Percentiles rank a stretch among this genome's conserved stretches.
Conservation (phyloP, 2,329 filamentous ascomycete genomes). For the Pezicula neosporulosa region DNA sequence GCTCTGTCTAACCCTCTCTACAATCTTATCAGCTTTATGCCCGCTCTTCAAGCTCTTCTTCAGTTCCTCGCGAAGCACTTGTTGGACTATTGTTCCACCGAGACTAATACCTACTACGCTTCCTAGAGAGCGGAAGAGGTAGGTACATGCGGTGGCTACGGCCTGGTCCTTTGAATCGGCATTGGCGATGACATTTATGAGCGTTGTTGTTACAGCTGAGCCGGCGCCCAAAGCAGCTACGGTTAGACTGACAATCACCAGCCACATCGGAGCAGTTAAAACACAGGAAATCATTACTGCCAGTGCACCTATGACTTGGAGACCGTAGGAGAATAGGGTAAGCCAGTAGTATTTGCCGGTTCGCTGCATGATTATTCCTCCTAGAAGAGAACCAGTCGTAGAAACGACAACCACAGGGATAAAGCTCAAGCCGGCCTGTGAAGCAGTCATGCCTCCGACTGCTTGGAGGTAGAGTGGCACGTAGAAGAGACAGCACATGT, state of each 20-base stretch:
- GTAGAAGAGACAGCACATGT: conserved; percentile 52
- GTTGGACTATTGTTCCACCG: conserved; percentile 66
- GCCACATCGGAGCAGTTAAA: conserved; percentile 41
- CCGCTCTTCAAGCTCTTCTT: conserved; percentile 49
- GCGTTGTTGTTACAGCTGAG: conserved; percentile 65
- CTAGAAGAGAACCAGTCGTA: conserved; percentile 61
- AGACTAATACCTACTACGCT: conserved; percentile 65
- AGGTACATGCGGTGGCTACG: conserved; percentile 74
- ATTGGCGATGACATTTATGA: conserved; percentile 71
- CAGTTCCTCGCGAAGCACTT: conserved; percentile 57
- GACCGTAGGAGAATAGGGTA: conserved; percentile 53
- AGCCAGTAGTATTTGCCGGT: conserved; percentile 71
- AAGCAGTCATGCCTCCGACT: conserved; percentile 60
- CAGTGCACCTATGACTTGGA: conserved; percentile 50
- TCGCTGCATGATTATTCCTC: conserved; percentile 64
- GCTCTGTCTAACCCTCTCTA: conserved; percentile 65
- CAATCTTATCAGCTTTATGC: conserved; percentile 60
- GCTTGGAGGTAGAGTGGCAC: conserved; percentile 78
- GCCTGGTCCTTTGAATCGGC: conserved; percentile 65
- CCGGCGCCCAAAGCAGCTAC: conserved; percentile 47
- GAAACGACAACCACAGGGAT: conserved; percentile 61
- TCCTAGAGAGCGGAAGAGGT: conserved; percentile 75
- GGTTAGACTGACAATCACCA: conserved; percentile 55
- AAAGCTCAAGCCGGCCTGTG: conserved; percentile 60
- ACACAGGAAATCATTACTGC: conserved; percentile 55